Percentiles rank a stretch among this genome's conserved stretches.
phyloP scores from a whole-genome alignment of 2,329 filamentous ascomycete genomes.

The Ilyonectria sp. region DNA sequence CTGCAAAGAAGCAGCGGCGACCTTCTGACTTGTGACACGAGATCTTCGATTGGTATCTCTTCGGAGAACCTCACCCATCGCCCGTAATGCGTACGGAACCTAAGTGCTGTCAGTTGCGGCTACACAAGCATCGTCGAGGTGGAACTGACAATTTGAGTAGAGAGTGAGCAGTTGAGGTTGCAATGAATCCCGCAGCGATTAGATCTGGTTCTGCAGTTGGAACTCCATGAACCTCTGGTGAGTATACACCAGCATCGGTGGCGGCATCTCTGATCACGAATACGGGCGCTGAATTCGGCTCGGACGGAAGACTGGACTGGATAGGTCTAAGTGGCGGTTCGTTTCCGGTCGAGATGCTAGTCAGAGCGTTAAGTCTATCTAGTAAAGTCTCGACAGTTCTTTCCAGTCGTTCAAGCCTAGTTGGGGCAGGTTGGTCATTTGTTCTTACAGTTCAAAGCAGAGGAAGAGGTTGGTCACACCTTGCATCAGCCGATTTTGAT shows the following conservation, averaged over 20 bases:
- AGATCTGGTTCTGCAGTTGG: conserved; percentile 32
- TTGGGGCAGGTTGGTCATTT: neutral
- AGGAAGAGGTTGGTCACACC: conserved; percentile 8
- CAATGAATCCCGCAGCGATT: conserved; percentile 42
- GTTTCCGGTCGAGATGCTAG: neutral
- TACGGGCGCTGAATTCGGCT: conserved; percentile 41
- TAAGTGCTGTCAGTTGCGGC: conserved; percentile 22
- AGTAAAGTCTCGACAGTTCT: too few species aligned
- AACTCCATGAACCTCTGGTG: conserved; percentile 22
- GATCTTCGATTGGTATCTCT: conserved; percentile 21
- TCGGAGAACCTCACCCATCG: conserved; percentile 48
- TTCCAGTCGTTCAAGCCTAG: conserved; percentile 32
- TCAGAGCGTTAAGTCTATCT: conserved; percentile 8
- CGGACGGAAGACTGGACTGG: neutral
- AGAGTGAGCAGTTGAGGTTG: conserved; percentile 33
- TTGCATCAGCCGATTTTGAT: conserved; percentile 11
- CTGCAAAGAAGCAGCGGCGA: conserved; percentile 46
- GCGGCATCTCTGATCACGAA: conserved; percentile 49
- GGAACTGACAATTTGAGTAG: conserved; percentile 41
- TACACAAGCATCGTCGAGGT: neutral
- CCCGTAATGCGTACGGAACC: conserved; percentile 47
- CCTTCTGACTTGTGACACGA: conserved; percentile 22
- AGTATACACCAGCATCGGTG: conserved; percentile 42
- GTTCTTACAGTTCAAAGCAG: neutral
- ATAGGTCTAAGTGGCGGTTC: neutral